phyloP scores from a whole-genome alignment of 139 green algal genomes.

The Choricystis sp. region DNA sequence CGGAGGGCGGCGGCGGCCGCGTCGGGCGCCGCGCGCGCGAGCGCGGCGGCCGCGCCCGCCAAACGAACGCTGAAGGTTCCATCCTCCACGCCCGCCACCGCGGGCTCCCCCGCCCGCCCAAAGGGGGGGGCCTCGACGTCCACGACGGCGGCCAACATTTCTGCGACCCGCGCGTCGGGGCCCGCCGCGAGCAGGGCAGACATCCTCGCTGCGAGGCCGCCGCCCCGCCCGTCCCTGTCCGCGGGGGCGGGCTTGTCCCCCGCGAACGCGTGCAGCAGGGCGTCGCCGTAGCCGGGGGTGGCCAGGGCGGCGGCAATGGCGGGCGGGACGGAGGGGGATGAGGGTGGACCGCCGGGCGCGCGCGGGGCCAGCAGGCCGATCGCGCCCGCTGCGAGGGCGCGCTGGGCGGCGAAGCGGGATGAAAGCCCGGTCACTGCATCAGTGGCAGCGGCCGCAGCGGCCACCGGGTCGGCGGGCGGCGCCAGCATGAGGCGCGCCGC shows the following conservation, averaged over 20 bases:
- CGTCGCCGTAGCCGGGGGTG: not conserved
- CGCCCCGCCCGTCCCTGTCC: not conserved
- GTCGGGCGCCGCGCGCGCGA: not conserved
- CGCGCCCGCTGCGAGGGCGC: not conserved
- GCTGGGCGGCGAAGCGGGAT: not conserved
- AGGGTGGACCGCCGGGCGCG: not conserved
- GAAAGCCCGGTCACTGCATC: not conserved
- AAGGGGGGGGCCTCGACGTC: not conserved
- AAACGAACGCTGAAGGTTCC: not conserved
- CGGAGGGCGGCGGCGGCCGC: not conserved
- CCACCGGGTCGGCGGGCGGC: not conserved
- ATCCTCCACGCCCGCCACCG: not conserved
- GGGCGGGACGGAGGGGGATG: too few relatives aligned
- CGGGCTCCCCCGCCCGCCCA: not conserved
- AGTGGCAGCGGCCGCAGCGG: too few relatives aligned
- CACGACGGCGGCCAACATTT: not conserved
- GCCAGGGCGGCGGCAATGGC: not conserved
- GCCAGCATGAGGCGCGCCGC: not conserved
- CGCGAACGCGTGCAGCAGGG: not conserved
- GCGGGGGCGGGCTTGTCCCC: not conserved
- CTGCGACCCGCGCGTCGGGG: not conserved
- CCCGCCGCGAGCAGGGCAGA: not conserved
- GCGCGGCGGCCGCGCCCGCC: too few relatives aligned
- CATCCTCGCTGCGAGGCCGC: not conserved
- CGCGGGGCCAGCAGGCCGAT: not conserved